Evolutionary conservation across 2,329 filamentous ascomycete species (phyloP), one percentile per base, ranked within the genome.

Genomic region (Calcarisporium arbuscula): DNA sequence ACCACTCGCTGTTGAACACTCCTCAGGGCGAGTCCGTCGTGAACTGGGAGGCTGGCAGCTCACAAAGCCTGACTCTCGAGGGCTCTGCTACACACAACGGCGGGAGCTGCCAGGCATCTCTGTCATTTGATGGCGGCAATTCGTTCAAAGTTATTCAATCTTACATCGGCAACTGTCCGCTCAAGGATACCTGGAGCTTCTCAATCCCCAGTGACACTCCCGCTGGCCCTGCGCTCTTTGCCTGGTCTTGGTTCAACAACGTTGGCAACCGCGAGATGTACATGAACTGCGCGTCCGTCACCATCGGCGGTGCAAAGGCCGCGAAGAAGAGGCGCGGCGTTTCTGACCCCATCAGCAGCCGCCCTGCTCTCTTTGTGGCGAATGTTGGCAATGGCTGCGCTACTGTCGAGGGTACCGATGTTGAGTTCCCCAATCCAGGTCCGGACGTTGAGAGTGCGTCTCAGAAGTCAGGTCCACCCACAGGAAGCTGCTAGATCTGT

Each of bases 181-280:
- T 43, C 10, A 29, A 31, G 19, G 45, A 42, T 14, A 47, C 52
- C 7, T 57, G 60, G 23, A 58, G 54, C 11, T 80, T 81, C 47
- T 68, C 62, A 2, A 58, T 81, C 5, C 77, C 77, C 0, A 50
- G 47, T 3, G 66, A 70, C 37, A 68, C 68, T 0, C 69, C 70
- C 1, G n/a, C 45, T 0, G 63, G 74, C n/a, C 42, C 46, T 39
- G 74, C 70, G 7, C 51, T 82, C 2, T 60, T 82, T 10, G 70
- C 69, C 2, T 82, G 79, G 79, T 73, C 71, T 4, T 77, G 72
- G 73, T 77, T 78, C 55, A 80, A 80, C 55, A 67, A 68, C 40
- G 46, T 76, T 18, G 77, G 78, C 2, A 80, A 80, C 48, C 65
- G 77, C 14, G 78, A 82, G 50, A 79, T 81, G 69, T 84, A 83